Base-by-base conservation (phyloP, 768 basidiomycete species). In the Naganishia onofrii region DNA sequence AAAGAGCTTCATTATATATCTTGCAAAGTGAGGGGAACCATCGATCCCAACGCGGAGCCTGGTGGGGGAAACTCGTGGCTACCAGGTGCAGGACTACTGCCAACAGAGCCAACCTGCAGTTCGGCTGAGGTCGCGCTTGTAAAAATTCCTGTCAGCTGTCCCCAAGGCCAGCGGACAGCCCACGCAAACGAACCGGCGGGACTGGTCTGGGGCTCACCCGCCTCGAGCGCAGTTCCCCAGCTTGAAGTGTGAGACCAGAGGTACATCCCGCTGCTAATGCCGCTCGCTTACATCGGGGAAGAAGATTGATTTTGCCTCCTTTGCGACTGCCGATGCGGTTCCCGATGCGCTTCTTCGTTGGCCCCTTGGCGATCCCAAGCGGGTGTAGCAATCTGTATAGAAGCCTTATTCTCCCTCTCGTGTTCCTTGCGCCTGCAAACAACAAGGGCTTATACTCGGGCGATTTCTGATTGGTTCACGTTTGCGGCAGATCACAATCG, bases 171-270 rank as follows among this genome's bases (percentile, higher is more conserved):
- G n/a, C n/a, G n/a, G n/a, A 29, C n/a, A 29, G 38, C 19, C 5
- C n/a, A 13, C 46, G 38, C 29, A 42, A 46, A 36, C 60, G 60
- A 63, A 28, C 60, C 60, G 60, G 38, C 60, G 60, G 60, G 60
- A 63, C 2, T 46, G 10, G 10, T 42, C 36, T 63, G 60, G 60
- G 60, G 60, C 60, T 63, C 60, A 34, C 28, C 42, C 38, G 60
- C 38, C 38, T 34, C 55, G 31, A 32, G 52, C 26, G 1, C 52
- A 36, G 34, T 36, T 5, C 34, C 34, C 34, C 34, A 36, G 34
- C 34, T 12, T 12, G n/a, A 36, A 36, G 34, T 12, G 34, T 36
- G 34, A 36, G 34, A 36, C 34, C 34, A 36, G 34, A 36, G 7
- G 54, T 12, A 17, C 15, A 34, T 10, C 29, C 28, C 28, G 54